Base-by-base conservation (phyloP, 306 rosid species). In the Arachis hypogaea region DNA sequence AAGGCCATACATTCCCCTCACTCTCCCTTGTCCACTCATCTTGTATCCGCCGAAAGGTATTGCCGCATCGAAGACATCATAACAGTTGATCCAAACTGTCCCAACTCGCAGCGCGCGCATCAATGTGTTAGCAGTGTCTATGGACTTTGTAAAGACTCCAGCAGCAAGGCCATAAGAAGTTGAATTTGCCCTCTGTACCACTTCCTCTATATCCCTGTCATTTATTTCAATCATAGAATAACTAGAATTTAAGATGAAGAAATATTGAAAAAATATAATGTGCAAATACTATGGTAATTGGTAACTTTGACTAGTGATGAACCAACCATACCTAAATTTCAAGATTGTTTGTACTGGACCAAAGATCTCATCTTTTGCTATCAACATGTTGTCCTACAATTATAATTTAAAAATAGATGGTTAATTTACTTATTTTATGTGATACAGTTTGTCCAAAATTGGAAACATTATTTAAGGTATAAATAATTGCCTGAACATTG, bases 11-110 rank as follows among this genome's bases (percentile, higher is more conserved):
- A 85, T 77, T 50, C 96, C 96, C 69, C 81, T 90, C 44, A 86
- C 98, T 77, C 94, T 84, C 14, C 96, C 94, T 33, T 75, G 82
- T 2, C 96, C 96, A 55, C 96, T 92, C 98, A 86, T 85, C 89
- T 92, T 92, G 73, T 81, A 90, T 36, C 98, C 94, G 42, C 98
- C 96, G 29, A 92, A 92, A 54, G 96, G 98, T 79, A 92, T 84
- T 40, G 96, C 83, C 22, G 98, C 96, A 74, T 90, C 98, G 81
- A 88, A 86, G 46, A 85, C 66, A 80, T 90, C 91, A 62, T 67
- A 92, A 85, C 98, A 88, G 80, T 92, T 92, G 60, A 90, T 76
- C 89, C 89, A 92, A 0, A 92, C 89, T 0, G 86, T 82, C 60
- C 98, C 98, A 2, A 66, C 96, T 71, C 94, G 78, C 78, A 92